A percentile compares a stretch with the other conserved stretches of the same genome.
These are phyloP conservation scores for Leptographium galeiforme DNA, from an alignment of 2,329 filamentous ascomycete genomes.

Conservation along the genomic window DNA sequence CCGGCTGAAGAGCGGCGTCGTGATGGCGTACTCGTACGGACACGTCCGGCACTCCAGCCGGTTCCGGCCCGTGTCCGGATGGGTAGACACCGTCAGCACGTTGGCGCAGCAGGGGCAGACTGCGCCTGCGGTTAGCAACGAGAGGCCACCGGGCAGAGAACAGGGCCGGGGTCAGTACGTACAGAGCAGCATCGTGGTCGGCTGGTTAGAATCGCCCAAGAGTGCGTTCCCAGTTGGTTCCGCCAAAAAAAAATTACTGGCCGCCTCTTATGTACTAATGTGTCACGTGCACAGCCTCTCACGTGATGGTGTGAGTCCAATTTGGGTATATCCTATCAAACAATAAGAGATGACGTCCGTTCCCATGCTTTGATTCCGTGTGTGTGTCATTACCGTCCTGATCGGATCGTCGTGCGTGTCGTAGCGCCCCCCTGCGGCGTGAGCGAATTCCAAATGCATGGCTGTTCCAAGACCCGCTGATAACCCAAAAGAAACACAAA, in stretches of 20 bases:
- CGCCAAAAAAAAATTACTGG: no score
- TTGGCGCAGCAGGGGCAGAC: constrained; percentile 79
- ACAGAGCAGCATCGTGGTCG: neutral
- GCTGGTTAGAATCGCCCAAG: neutral
- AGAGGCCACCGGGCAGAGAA: neutral
- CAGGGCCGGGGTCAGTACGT: neutral
- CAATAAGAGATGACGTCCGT: no score
- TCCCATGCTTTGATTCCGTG: no score
- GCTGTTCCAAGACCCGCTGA: neutral
- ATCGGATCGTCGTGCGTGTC: neutral
- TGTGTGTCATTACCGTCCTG: no score
- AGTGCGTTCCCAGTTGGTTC: no score
- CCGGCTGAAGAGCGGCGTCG: constrained; percentile 65
- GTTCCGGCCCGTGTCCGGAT: constrained; percentile 45
- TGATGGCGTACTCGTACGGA: constrained; percentile 78
- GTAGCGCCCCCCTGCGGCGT: neutral
- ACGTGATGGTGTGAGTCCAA: no score
- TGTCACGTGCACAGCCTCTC: no score
- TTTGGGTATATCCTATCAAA: no score
- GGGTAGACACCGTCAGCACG: constrained; percentile 60
- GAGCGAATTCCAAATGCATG: neutral
- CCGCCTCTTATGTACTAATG: no score
- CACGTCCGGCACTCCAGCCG: constrained; percentile 92
- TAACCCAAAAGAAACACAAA: neutral
- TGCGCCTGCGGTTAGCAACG: constrained; percentile 16